These are phyloP conservation scores for Haplographium delicatum DNA, from an alignment of 495 filamentous ascomycete genomes.

Conservation along the genomic window DNA sequence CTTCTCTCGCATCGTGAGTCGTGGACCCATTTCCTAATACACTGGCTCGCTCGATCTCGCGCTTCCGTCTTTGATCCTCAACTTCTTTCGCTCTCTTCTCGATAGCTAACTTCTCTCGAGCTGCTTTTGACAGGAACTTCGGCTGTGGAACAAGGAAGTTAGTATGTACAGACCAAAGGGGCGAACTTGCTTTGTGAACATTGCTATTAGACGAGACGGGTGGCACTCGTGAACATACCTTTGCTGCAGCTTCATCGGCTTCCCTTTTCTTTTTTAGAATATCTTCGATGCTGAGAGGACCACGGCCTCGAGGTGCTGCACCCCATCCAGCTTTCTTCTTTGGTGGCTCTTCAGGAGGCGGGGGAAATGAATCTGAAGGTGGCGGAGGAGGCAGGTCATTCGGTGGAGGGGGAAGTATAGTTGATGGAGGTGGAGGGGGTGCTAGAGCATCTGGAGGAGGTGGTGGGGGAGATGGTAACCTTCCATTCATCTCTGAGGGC, in stretches of 20 bases:
- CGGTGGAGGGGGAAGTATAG: constrained; percentile 44
- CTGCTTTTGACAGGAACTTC: constrained; percentile 85
- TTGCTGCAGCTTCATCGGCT: constrained; percentile 69
- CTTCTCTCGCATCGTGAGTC: constrained; percentile 17
- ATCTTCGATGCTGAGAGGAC: constrained; percentile 71
- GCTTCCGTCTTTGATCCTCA: constrained; percentile 57
- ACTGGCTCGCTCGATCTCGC: constrained; percentile 42
- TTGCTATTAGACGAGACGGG: not conserved
- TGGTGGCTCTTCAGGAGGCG: constrained; percentile 30
- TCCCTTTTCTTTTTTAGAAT: constrained; percentile 73
- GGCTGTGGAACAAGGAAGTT: constrained; percentile 49
- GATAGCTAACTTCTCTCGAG: constrained; percentile 79
- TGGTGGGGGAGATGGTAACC: constrained; percentile 23
- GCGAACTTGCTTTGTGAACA: constrained; percentile 24
- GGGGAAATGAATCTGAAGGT: constrained; percentile 34
- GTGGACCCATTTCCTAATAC: constrained; percentile 9
- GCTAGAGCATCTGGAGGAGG: constrained; percentile 35
- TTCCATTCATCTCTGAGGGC: constrained; percentile 9
- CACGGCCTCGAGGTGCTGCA: constrained; percentile 36
- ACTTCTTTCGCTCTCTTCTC: constrained; percentile 85
- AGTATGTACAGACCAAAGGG: constrained; percentile 26
- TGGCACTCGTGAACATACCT: constrained; percentile 43
- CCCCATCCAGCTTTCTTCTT: constrained; percentile 57
- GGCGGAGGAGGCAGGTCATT: constrained; percentile 52
- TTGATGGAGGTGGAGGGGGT: constrained; percentile 54